A percentile compares a stretch with the other conserved stretches of the same genome.
These are phyloP conservation scores for Bipolaris sorokiniana DNA, from an alignment of 2,329 filamentous ascomycete species.

Conservation along the genomic window DNA sequence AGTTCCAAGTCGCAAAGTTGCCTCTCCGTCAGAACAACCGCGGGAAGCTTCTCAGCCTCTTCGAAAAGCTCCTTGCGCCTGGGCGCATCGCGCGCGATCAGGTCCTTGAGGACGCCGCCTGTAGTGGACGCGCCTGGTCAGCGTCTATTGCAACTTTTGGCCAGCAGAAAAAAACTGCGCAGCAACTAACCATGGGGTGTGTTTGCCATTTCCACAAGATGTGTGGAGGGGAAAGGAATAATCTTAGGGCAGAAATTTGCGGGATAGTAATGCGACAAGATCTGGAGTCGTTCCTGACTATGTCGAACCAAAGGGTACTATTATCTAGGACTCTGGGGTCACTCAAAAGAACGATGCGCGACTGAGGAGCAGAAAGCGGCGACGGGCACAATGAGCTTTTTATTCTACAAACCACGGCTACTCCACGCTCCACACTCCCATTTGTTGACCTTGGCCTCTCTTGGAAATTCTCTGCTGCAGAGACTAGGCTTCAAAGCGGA, in stretches of 20 bases:
- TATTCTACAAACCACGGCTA: constrained; percentile 11
- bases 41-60: constrained; percentile 86
- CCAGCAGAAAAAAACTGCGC: not conserved
- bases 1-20: constrained; percentile 98
- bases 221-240: not conserved
- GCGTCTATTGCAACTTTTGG: constrained; percentile 13
- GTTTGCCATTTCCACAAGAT: constrained; percentile 53
- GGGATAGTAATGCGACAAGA: constrained; percentile 3
- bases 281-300: constrained; percentile 4
- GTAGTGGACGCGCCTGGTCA: constrained; percentile 18
- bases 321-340: not conserved
- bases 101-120: constrained; percentile 96
- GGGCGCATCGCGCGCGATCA: constrained; percentile 89
- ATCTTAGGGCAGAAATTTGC: not conserved
- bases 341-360: constrained; percentile 12
- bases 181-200: constrained; percentile 55
- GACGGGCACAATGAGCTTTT: constrained; percentile 15
- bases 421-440: constrained; percentile 2
- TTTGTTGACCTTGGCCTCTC: constrained; percentile 17
- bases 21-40: constrained; percentile 84
- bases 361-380: constrained; percentile 10
- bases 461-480: constrained; percentile 21
- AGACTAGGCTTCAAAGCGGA: constrained; percentile 27
- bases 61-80: constrained; percentile 77
- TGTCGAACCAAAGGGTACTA: not conserved